These are phyloP conservation scores for Cymbopogon flexuosus DNA, from an alignment of 202 grass and related monocot genomes.

Conservation along the genomic window DNA sequence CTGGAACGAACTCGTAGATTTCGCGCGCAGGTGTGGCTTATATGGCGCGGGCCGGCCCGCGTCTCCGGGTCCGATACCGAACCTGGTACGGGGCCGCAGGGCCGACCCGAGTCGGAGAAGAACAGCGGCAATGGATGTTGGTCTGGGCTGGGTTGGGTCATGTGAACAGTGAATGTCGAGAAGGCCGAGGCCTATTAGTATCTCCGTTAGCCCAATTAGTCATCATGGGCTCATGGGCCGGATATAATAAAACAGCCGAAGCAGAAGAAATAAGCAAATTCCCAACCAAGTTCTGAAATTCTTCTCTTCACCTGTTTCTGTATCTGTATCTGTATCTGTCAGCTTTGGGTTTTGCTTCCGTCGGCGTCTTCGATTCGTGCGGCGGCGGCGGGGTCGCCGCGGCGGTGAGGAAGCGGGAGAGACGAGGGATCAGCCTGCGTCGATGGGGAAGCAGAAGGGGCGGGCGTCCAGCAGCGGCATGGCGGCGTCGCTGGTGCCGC, in stretches of 20 bases:
- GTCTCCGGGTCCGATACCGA: too few relatives aligned
- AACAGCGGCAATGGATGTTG: too few relatives aligned
- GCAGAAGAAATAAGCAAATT: neutral
- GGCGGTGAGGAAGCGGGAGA: neutral
- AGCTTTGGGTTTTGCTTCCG: neutral
- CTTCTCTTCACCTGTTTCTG: too few relatives aligned
- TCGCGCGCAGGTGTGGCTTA: too few relatives aligned
- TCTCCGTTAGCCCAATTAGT: neutral
- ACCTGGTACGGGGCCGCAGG: too few relatives aligned
- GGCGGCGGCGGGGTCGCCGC: neutral
- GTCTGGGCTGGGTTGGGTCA: too few relatives aligned
- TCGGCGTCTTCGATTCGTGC: neutral
- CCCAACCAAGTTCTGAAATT: neutral
- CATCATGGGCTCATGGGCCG: neutral
- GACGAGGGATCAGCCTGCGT: neutral
- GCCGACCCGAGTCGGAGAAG: too few relatives aligned
- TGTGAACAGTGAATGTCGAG: too few relatives aligned
- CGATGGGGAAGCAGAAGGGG: constrained; percentile 78
- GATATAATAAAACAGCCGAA: neutral
- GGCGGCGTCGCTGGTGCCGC: constrained; percentile 64
- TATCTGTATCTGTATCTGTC: neutral
- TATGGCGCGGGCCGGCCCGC: too few relatives aligned
- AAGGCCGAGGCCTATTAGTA: neutral
- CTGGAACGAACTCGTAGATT: too few relatives aligned
- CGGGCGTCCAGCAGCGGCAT: constrained; percentile 69